A percentile compares a stretch with the other conserved stretches of the same genome.
These are phyloP conservation scores for Eimeria tenella DNA, from an alignment of 169 alveolate species.

Conservation along the genomic window DNA sequence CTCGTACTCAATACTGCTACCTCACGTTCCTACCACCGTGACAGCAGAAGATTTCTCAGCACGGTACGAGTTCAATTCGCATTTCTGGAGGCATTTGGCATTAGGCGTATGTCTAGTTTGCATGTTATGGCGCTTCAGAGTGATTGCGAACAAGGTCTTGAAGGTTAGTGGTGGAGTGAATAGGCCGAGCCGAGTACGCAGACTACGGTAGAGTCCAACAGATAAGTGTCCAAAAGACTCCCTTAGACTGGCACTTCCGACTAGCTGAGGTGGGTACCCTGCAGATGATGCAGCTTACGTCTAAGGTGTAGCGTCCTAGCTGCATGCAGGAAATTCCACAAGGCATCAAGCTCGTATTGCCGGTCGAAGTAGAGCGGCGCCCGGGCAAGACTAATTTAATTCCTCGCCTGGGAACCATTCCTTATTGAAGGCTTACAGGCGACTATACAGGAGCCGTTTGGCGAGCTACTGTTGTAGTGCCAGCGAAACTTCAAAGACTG, in stretches of 20 bases:
- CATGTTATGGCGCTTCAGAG: background rate
- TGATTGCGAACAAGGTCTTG: constrained; percentile 61
- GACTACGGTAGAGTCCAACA: background rate
- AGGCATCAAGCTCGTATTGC: constrained; percentile 49
- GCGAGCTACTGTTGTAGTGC: constrained; percentile 62
- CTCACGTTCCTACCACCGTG: constrained; percentile 55
- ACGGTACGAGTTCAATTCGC: constrained; percentile 14
- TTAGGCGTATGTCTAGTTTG: no score
- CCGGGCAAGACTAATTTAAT: constrained; percentile 25
- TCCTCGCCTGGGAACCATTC: background rate
- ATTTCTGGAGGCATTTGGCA: no score
- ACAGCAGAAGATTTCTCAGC: constrained; percentile 67
- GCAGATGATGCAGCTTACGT: background rate
- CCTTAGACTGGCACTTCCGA: constrained; percentile 61
- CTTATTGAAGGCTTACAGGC: background rate
- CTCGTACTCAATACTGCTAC: constrained; percentile 34
- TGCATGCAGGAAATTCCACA: constrained; percentile 34
- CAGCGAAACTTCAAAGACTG: constrained; percentile 6
- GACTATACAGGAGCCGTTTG: constrained; percentile 65
- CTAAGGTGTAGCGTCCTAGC: background rate
- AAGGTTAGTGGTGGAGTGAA: constrained; percentile 10
- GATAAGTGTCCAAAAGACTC: constrained; percentile 20
- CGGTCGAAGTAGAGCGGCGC: constrained; percentile 38
- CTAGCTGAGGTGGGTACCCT: constrained; percentile 42
- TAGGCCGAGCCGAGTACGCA: background rate